phyloP scores from a whole-genome alignment of 2,329 filamentous ascomycete species.

The Colletotrichum camelliae region DNA sequence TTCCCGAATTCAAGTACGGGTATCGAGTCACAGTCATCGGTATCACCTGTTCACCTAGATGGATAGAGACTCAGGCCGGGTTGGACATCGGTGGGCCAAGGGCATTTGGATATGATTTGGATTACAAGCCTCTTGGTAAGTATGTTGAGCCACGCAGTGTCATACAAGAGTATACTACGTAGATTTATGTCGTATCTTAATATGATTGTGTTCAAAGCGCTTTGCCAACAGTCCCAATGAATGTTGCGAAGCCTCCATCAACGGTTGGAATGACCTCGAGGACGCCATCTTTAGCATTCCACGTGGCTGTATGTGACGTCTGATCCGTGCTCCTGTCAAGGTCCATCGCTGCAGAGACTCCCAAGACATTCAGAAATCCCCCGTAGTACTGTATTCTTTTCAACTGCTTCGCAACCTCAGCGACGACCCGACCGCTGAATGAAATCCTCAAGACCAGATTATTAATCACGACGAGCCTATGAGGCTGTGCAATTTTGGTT shows the following conservation, averaged over 20 bases:
- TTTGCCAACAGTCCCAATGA: neutral
- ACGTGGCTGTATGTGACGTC: neutral
- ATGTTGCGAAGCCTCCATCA: neutral
- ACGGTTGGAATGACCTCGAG: neutral
- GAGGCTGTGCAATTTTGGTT: neutral
- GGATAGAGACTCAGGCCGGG: constrained; percentile 54
- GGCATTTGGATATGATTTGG: constrained; percentile 42
- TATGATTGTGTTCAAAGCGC: neutral
- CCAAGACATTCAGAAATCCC: neutral
- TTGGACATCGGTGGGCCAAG: constrained; percentile 51
- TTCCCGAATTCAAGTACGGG: constrained; percentile 61
- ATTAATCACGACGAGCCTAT: neutral
- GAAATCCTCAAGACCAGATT: neutral
- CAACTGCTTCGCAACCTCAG: neutral
- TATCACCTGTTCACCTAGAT: constrained; percentile 58
- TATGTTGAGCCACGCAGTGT: constrained; percentile 60
- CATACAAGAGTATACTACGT: constrained; percentile 37
- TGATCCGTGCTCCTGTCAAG: neutral
- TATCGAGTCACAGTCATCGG: constrained; percentile 57
- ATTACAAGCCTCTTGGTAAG: constrained; percentile 54
- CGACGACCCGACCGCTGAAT: neutral
- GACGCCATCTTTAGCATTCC: neutral
- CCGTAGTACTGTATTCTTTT: neutral
- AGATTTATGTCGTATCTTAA: neutral
- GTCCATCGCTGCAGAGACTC: neutral